Percentiles rank a stretch among this genome's conserved stretches.
phyloP scores from a whole-genome alignment of 2,329 filamentous ascomycete genomes.

The Stachybotrys echinatus region DNA sequence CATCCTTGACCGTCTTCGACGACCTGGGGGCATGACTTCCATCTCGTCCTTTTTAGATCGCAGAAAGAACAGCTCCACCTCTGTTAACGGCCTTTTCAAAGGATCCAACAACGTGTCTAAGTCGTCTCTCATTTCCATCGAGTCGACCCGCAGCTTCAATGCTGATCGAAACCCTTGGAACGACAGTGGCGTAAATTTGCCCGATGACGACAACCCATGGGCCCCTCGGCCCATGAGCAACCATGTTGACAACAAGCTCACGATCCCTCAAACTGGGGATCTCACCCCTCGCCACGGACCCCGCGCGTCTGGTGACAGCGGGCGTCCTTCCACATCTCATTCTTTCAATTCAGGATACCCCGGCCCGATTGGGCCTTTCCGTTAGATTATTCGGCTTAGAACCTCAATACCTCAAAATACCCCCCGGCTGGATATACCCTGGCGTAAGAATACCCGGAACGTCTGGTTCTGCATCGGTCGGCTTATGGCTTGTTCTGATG shows the following conservation, averaged over 20 bases:
- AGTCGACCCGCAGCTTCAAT: slow-evolving; percentile 84
- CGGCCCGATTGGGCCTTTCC: slow-evolving; percentile 84
- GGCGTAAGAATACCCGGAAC: slow-evolving; percentile 53
- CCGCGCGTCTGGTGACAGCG: slow-evolving; percentile 83
- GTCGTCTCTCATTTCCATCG: slow-evolving; percentile 91
- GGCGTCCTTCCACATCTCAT: slow-evolving; percentile 89
- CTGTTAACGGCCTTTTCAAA: slow-evolving; percentile 81
- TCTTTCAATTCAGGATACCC: slow-evolving; percentile 95
- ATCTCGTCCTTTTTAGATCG: slow-evolving; percentile 94
- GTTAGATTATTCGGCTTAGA: slow-evolving; percentile 59
- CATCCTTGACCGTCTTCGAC: slow-evolving; percentile 89
- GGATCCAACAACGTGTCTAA: slow-evolving; percentile 87
- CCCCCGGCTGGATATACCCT: slow-evolving; percentile 60
- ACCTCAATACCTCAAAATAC: slow-evolving; percentile 46
- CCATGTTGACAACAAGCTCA: slow-evolving; percentile 58
- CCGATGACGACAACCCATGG: slow-evolving; percentile 77
- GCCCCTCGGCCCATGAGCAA: slow-evolving; percentile 58
- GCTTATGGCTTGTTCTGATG: slow-evolving; percentile 29
- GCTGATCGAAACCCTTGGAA: slow-evolving; percentile 98
- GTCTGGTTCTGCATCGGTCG: slow-evolving; percentile 42
- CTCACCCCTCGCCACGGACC: slow-evolving; percentile 77
- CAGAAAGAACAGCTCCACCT: slow-evolving; percentile 88
- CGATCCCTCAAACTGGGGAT: slow-evolving; percentile 69
- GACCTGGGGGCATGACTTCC: slow-evolving; percentile 89
- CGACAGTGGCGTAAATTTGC: slow-evolving; percentile 90